These are phyloP conservation scores for Hypomyces perniciosus DNA, from an alignment of 2,329 filamentous ascomycete species.

Conservation along the genomic window DNA sequence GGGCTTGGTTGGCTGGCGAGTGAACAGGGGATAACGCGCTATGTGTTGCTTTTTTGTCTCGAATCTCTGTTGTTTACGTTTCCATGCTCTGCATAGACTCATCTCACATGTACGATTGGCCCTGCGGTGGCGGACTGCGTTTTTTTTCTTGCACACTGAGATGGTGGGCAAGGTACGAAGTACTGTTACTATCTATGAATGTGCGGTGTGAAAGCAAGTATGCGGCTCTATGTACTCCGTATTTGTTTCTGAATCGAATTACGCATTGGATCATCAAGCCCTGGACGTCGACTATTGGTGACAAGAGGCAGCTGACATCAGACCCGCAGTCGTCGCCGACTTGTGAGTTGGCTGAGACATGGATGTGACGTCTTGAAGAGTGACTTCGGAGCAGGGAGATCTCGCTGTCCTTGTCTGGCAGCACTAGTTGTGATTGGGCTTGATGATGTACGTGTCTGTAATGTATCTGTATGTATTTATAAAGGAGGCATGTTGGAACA, in stretches of 20 bases:
- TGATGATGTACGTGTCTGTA: too few relatives aligned
- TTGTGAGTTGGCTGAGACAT: constrained; percentile 4
- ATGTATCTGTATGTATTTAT: too few relatives aligned
- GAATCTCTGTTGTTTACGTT: constrained; percentile 1
- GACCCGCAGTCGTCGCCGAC: neutral
- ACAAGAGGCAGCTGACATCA: constrained; percentile 9
- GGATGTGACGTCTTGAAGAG: neutral
- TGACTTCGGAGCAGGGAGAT: neutral
- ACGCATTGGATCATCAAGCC: constrained; percentile 1
- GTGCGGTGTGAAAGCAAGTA: constrained; percentile 5
- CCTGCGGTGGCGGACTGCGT: constrained; percentile 1
- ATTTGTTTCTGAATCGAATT: constrained; percentile 1
- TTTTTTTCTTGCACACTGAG: neutral
- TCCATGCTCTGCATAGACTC: constrained; percentile 3
- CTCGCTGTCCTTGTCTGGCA: too few relatives aligned
- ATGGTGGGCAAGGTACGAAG: neutral
- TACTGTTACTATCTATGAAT: neutral
- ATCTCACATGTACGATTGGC: constrained; percentile 1
- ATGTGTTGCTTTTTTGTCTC: neutral
- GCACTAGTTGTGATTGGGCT: too few relatives aligned
- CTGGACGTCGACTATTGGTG: constrained; percentile 2
- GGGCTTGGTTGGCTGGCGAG: neutral
- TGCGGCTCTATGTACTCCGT: neutral
- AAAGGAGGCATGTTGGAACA: too few relatives aligned
- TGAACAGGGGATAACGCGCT: neutral